Conservation (phyloP, 2,329 filamentous ascomycete species). For the Beauveria pseudobassiana region DNA sequence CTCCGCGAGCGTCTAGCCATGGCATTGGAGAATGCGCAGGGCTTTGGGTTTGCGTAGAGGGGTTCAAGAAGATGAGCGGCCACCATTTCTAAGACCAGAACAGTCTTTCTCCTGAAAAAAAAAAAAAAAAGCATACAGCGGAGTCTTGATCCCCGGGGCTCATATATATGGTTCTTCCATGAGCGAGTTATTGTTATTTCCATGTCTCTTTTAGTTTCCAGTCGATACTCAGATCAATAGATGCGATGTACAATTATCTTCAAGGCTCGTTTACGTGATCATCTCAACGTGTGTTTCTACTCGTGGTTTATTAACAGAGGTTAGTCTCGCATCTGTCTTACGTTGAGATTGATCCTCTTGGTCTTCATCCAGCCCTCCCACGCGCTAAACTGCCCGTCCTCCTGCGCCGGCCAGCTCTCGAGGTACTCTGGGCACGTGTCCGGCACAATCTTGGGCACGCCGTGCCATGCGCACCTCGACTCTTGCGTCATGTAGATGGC, state of each 20-base stretch:
- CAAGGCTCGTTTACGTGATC: not conserved
- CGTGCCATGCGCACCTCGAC: slow-evolving; percentile 89
- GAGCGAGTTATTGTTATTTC: slow-evolving; percentile 1
- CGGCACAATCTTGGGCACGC: slow-evolving; percentile 77
- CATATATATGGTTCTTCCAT: not conserved
- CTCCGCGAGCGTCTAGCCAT: slow-evolving; percentile 69
- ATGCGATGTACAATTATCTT: not conserved
- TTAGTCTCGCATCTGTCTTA: slow-evolving; percentile 72
- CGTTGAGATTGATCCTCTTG: slow-evolving; percentile 88
- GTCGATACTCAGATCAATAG: not conserved
- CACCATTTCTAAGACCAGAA: no score
- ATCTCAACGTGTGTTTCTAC: not conserved
- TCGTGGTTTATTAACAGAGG: not conserved
- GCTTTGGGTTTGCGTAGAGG: slow-evolving; percentile 72
- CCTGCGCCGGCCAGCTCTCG: slow-evolving; percentile 61
- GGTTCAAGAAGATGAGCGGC: not conserved
- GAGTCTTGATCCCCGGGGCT: not conserved
- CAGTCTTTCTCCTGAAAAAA: no score
- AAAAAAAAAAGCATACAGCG: not conserved
- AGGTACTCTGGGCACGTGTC: slow-evolving; percentile 72
- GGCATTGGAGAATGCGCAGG: slow-evolving; percentile 80
- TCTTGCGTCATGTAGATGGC: slow-evolving; percentile 80
- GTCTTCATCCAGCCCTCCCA: slow-evolving; percentile 85
- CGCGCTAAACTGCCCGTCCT: slow-evolving; percentile 45
- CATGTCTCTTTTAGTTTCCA: not conserved